A percentile compares a stretch with the other conserved stretches of the same genome.
Evolutionary conservation across 148 eudicot genomes (phyloP).

Genomic region (Oxyria digyna): DNA sequence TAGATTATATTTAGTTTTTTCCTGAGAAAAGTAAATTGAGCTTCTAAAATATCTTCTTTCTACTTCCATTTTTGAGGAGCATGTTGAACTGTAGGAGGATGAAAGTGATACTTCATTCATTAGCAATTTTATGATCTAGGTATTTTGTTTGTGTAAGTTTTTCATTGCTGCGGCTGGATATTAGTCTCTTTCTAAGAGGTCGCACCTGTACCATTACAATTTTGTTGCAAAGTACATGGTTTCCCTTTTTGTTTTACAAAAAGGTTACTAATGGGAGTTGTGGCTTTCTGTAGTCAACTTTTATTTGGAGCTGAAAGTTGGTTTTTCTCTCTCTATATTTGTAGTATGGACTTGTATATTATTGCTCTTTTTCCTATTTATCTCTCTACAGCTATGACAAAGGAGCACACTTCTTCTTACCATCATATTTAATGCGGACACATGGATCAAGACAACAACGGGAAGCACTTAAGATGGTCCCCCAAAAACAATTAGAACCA

Average conservation of each 20-base stretch:
- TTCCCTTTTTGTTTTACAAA: neutral
- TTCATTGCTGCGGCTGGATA: neutral
- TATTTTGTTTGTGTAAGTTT: neutral
- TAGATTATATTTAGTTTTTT: neutral
- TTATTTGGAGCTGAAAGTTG: neutral
- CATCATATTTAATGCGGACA: slow-evolving; percentile 84
- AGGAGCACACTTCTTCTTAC: slow-evolving; percentile 79
- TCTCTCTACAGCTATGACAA: slow-evolving; percentile 51
- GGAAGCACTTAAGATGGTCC: slow-evolving; percentile 47
- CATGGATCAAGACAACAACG: slow-evolving; percentile 85
- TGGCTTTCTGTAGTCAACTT: neutral
- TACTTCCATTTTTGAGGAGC: neutral
- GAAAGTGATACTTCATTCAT: neutral
- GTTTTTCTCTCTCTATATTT: neutral
- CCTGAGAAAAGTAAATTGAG: neutral
- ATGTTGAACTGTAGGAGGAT: slow-evolving; percentile 1
- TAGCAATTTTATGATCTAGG: neutral
- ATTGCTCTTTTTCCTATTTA: neutral
- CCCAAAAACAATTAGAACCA: slow-evolving; percentile 40
- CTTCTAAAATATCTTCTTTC: neutral
- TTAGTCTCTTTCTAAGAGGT: neutral
- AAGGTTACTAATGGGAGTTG: neutral
- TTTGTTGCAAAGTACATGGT: neutral
- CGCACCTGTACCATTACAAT: neutral
- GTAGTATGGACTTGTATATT: neutral